phyloP scores from a whole-genome alignment of 75 land plant species.

The Larix kaempferi region DNA sequence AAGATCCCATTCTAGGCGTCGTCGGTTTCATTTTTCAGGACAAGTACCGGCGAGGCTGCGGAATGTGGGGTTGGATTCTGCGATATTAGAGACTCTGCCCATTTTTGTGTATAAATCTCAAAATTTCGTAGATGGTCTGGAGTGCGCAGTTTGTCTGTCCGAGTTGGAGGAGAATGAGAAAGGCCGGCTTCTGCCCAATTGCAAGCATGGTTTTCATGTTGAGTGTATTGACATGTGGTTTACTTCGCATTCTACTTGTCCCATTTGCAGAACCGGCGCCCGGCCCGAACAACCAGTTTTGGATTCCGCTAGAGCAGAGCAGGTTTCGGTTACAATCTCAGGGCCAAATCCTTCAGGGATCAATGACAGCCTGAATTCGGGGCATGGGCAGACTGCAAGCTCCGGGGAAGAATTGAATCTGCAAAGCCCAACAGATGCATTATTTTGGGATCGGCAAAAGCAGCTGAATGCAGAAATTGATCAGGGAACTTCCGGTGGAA shows the following conservation, averaged over 20 bases:
- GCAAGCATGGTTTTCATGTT: conserved; percentile 43
- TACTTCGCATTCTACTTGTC: conserved; percentile 21
- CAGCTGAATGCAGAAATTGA: no score
- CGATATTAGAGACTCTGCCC: conserved; percentile 28
- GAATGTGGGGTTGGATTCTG: conserved; percentile 17
- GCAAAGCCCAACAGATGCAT: no score
- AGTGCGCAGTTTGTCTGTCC: conserved; percentile 44
- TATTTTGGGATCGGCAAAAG: no score
- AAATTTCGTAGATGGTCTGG: not conserved
- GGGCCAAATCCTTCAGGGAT: no score
- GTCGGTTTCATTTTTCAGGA: conserved; percentile 6
- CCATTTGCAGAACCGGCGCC: conserved; percentile 20
- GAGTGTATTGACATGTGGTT: conserved; percentile 53
- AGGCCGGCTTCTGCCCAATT: conserved; percentile 36
- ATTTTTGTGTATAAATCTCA: conserved; percentile 18
- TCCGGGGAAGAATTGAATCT: no score
- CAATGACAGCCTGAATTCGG: no score
- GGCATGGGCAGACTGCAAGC: no score
- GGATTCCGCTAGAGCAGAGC: no score
- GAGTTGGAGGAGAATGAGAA: conserved; percentile 26
- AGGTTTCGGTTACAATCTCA: no score
- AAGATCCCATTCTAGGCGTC: not conserved
- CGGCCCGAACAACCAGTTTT: no score
- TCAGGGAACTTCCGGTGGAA: no score
- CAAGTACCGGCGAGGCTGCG: not conserved